Percentiles rank a stretch among this genome's conserved stretches.
These are phyloP conservation scores for Prunus salicina DNA, from an alignment of 306 rosid species.

Conservation along the genomic window DNA sequence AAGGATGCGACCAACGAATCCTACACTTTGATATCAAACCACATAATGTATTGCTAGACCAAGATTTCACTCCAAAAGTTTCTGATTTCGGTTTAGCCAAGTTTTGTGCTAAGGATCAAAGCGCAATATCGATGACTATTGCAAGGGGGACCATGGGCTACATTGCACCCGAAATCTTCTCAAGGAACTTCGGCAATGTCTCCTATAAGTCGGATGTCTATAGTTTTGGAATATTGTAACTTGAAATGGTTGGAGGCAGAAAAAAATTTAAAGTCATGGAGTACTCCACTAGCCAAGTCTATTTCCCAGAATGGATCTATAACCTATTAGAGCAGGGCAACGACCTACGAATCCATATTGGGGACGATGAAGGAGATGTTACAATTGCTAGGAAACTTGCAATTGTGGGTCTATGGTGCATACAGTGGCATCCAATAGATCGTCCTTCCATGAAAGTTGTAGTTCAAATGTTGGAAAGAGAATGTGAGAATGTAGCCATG, in stretches of 20 bases:
- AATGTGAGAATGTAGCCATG: background rate
- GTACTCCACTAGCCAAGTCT: background rate
- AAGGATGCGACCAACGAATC: slow-evolving; percentile 25
- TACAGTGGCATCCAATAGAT: background rate
- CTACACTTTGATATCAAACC: slow-evolving; percentile 42
- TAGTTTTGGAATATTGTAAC: slow-evolving; percentile 29
- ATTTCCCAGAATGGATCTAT: slow-evolving; percentile 9
- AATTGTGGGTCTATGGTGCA: slow-evolving; percentile 1
- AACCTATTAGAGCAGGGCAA: too few relatives aligned
- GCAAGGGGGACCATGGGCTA: slow-evolving; percentile 32
- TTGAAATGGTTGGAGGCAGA: slow-evolving; percentile 33
- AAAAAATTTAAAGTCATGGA: background rate
- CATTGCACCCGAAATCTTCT: too few relatives aligned
- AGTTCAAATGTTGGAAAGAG: background rate
- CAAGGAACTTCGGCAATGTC: slow-evolving; percentile 29
- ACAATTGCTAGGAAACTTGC: background rate
- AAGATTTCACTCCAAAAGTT: slow-evolving; percentile 25
- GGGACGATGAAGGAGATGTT: background rate
- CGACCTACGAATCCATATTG: background rate
- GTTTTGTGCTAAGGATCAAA: slow-evolving; percentile 34
- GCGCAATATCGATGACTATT: slow-evolving; percentile 29
- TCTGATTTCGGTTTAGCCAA: slow-evolving; percentile 38
- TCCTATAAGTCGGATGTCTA: slow-evolving; percentile 28
- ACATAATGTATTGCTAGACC: slow-evolving; percentile 30
- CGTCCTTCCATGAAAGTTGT: background rate